phyloP scores from a whole-genome alignment of 2,329 filamentous ascomycete genomes.

The Stromatinia cepivora region DNA sequence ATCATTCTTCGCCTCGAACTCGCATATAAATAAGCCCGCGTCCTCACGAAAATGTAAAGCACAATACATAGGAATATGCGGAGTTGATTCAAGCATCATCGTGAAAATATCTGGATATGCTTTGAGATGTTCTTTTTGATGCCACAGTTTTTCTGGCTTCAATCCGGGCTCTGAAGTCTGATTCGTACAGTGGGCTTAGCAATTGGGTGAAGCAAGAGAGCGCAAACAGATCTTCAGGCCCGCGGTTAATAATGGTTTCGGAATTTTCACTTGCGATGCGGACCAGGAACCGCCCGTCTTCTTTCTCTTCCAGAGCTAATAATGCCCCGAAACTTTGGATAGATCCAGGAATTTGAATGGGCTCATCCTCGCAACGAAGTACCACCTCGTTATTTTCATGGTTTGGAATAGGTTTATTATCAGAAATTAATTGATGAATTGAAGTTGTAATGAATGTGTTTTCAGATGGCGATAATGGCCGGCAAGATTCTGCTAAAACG shows the following conservation, averaged over 20 bases:
- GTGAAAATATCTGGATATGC: conserved; percentile 83
- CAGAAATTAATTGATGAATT: conserved; percentile 11
- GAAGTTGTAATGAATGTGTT: conserved; percentile 6
- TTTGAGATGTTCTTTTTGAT: conserved; percentile 58
- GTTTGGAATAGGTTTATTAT: background rate
- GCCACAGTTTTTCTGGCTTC: conserved; percentile 11
- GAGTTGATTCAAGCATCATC: conserved; percentile 49
- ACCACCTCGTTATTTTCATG: background rate
- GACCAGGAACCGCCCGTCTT: conserved; percentile 66
- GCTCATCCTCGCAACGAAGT: conserved; percentile 78
- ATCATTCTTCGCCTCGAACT: conserved; percentile 86
- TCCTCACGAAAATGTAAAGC: conserved; percentile 55
- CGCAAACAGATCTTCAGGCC: conserved; percentile 72
- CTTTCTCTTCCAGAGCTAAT: conserved; percentile 71
- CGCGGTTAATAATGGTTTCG: conserved; percentile 69
- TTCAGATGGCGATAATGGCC: conserved; percentile 3
- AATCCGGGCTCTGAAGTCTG: conserved; percentile 14
- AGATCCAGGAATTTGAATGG: conserved; percentile 65
- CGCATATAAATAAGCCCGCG: conserved; percentile 74
- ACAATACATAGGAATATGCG: conserved; percentile 9
- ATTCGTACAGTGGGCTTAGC: conserved; percentile 70
- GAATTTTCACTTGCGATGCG: conserved; percentile 83
- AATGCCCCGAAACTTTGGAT: conserved; percentile 77
- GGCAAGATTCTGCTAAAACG: background rate
- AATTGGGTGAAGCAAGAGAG: conserved; percentile 81